Percentiles rank a stretch among this genome's conserved stretches.
phyloP scores from a whole-genome alignment of 2,329 filamentous ascomycete species.

The Thermochaetoides dissita region DNA sequence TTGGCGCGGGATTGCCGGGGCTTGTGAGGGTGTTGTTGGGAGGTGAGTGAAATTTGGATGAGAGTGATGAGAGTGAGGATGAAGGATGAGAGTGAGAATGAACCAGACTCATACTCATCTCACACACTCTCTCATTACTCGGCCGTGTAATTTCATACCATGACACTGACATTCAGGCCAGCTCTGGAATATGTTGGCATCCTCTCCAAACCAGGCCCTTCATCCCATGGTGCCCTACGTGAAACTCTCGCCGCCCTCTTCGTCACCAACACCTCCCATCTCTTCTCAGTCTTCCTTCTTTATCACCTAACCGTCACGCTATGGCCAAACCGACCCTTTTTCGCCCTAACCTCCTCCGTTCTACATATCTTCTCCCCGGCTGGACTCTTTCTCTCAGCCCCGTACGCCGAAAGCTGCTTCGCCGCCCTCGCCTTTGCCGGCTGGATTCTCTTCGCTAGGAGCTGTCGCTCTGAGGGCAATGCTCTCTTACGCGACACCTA shows the following conservation, averaged over 20 bases:
- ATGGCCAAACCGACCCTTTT: constrained; percentile 28
- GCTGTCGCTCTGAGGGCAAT: constrained; percentile 24
- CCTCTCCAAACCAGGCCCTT: too few species aligned
- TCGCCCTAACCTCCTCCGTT: constrained; percentile 54
- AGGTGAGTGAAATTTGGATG: constrained; percentile 16
- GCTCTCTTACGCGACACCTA: constrained; percentile 29
- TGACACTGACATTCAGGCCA: too few species aligned
- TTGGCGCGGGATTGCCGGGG: constrained; percentile 39
- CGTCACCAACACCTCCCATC: constrained; percentile 61
- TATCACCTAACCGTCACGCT: constrained; percentile 50
- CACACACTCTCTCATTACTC: too few species aligned
- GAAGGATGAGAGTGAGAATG: too few species aligned
- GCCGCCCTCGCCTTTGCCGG: constrained; percentile 65
- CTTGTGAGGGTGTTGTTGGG: constrained; percentile 24
- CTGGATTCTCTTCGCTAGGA: constrained; percentile 51
- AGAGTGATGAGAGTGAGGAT: too few species aligned
- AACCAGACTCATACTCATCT: too few species aligned
- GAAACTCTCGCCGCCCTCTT: constrained; percentile 42
- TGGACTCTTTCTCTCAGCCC: constrained; percentile 76
- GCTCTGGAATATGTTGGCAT: not conserved
- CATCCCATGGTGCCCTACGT: not conserved
- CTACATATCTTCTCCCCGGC: constrained; percentile 78
- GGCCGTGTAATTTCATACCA: too few species aligned
- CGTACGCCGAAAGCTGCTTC: constrained; percentile 71
- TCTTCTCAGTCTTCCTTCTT: constrained; percentile 59